phyloP scores from a whole-genome alignment of 2,329 filamentous ascomycete genomes.

The Pseudocercospora fuligena region DNA sequence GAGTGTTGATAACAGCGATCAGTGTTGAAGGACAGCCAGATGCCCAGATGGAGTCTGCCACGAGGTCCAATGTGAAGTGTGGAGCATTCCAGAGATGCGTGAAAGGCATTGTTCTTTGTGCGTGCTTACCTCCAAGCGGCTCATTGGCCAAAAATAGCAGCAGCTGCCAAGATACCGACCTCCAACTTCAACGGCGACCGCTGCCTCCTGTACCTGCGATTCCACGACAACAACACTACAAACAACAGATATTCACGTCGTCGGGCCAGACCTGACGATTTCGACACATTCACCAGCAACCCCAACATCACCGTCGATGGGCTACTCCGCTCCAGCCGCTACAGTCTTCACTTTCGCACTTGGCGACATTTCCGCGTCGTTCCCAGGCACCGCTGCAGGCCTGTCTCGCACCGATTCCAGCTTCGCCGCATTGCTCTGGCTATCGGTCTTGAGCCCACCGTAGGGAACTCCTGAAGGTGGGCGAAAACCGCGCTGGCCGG shows the following conservation, averaged over 20 bases:
- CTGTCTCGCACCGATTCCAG: slow-evolving; percentile 50
- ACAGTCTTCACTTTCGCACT: slow-evolving; percentile 38
- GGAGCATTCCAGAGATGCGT: not conserved
- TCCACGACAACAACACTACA: not conserved
- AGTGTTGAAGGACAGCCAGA: not conserved
- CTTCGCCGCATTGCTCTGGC: slow-evolving; percentile 54
- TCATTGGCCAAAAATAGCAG: slow-evolving; percentile 2
- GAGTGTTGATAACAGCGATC: not conserved
- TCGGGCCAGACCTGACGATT: slow-evolving; percentile 9
- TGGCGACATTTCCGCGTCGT: slow-evolving; percentile 43
- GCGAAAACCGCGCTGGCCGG: slow-evolving; percentile 47
- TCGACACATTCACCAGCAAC: slow-evolving; percentile 8
- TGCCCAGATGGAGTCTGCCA: no score
- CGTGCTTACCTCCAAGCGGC: not conserved
- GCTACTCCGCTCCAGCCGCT: slow-evolving; percentile 47
- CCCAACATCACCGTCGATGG: slow-evolving; percentile 39
- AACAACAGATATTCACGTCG: slow-evolving; percentile 5
- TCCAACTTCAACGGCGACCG: slow-evolving; percentile 2
- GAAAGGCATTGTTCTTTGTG: not conserved
- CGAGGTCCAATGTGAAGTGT: no score
- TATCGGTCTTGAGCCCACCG: slow-evolving; percentile 54
- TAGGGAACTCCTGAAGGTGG: slow-evolving; percentile 53
- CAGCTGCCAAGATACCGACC: not conserved
- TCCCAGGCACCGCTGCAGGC: slow-evolving; percentile 37
- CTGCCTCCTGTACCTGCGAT: not conserved